Percentiles rank a stretch among this genome's conserved stretches.
Evolutionary conservation across 495 filamentous ascomycete species (phyloP).

Genomic region (Penicillium alfredii): DNA sequence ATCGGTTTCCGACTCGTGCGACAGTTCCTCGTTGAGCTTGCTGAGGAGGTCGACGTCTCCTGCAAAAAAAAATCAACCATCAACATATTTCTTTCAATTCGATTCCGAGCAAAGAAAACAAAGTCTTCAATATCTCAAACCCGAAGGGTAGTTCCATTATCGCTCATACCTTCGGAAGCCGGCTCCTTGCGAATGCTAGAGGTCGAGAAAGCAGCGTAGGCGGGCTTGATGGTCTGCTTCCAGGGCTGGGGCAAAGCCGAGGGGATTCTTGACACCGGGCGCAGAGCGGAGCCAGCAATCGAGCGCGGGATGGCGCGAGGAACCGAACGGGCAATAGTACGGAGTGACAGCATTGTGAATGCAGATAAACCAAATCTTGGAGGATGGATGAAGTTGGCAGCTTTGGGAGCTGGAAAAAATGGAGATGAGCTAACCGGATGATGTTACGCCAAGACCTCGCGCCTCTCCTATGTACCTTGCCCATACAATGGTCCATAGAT

Average conservation of each 20-base stretch:
- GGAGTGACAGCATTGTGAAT: conserved; percentile 69
- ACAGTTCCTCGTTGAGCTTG: conserved; percentile 45
- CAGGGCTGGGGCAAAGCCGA: conserved; percentile 42
- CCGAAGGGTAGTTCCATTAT: no score
- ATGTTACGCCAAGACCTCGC: conserved; percentile 37
- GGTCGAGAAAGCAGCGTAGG: conserved; percentile 69
- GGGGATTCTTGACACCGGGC: conserved; percentile 43
- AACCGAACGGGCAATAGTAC: conserved; percentile 62
- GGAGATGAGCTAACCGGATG: conserved; percentile 28
- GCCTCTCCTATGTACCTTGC: conserved; percentile 13
- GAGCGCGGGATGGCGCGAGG: conserved; percentile 62
- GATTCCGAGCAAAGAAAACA: background rate
- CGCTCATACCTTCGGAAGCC: conserved; percentile 50
- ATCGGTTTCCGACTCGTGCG: conserved; percentile 41
- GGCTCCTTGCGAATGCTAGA: conserved; percentile 50
- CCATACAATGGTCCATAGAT: no score
- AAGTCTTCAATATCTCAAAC: no score
- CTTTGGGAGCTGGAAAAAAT: conserved; percentile 15
- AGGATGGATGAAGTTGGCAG: conserved; percentile 16
- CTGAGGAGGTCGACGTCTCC: conserved; percentile 44
- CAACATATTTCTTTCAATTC: conserved; percentile 3
- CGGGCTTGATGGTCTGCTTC: conserved; percentile 48
- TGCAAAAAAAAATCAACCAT: conserved; percentile 15
- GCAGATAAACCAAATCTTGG: conserved; percentile 11
- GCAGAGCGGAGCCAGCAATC: conserved; percentile 42